Conservation (phyloP, 192 early-diverging fungal genomes). For the Spinellus fusiger region DNA sequence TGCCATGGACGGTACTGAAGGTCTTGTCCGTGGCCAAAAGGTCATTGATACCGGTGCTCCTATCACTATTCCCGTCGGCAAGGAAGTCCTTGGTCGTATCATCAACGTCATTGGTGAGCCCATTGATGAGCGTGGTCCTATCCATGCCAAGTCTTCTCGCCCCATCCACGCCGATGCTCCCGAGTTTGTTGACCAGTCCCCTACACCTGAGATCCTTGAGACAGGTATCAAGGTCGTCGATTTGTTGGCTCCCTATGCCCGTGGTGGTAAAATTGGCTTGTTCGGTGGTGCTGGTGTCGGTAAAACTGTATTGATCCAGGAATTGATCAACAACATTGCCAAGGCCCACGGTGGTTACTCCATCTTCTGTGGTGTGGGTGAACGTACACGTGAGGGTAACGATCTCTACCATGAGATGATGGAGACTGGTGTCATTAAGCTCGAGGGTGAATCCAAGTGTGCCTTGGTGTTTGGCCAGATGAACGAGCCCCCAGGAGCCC, state of each 20-base stretch:
- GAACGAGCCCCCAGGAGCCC: conserved; percentile 99
- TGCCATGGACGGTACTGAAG: conserved; percentile 99
- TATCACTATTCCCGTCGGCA: conserved; percentile 90
- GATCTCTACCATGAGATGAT: conserved; percentile 63
- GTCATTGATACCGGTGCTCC: conserved; percentile 92
- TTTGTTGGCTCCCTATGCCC: conserved; percentile 93
- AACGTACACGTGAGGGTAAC: conserved; percentile 99
- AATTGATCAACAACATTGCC: conserved; percentile 99
- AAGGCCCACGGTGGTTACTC: conserved; percentile 99
- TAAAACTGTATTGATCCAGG: conserved; percentile 99
- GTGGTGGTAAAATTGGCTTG: conserved; percentile 98
- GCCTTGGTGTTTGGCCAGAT: conserved; percentile 98
- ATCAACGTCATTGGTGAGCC: conserved; percentile 99
- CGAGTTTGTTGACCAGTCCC: conserved; percentile 92
- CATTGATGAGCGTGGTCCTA: conserved; percentile 96
- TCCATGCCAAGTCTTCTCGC: conserved; percentile 78
- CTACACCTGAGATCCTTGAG: conserved; percentile 90
- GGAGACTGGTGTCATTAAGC: conserved; percentile 85
- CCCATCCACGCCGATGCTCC: conserved; percentile 93
- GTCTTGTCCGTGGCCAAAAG: conserved; percentile 93
- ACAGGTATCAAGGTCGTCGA: conserved; percentile 99
- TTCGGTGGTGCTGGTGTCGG: conserved; percentile 99
- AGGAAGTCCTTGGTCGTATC: conserved; percentile 95
- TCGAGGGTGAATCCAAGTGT: conserved; percentile 91
- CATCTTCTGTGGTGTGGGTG: conserved; percentile 96